Evolutionary conservation across 2,329 filamentous ascomycete genomes (phyloP), one percentile per base, ranked within the genome.

Genomic region (Aureobasidium sp.): DNA sequence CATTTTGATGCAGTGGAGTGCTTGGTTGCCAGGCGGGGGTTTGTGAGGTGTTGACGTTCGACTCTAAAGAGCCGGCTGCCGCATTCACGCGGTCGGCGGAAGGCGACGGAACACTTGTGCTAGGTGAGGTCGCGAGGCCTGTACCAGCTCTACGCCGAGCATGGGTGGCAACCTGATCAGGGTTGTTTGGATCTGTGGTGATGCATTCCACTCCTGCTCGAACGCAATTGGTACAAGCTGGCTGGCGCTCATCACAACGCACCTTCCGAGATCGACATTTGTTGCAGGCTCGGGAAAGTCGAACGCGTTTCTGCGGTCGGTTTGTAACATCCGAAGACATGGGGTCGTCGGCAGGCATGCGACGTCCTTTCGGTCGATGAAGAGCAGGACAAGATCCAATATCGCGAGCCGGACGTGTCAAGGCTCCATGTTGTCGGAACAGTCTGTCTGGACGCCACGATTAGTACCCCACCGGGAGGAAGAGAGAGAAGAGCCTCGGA

Each of bases 271-370:
- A 64, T 29, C 63, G 63, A 61, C 63, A 64, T 41, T 47, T 60
- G 53, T 65, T 63, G 45, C 64, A 66, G 14, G 64, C 61, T 41
- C 64, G 55, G 49, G 64, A 66, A 39, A 66, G 51, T 25, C 64
- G 62, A 31, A 64, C 41, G 39, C 61, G 49, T 39, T 66, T 62
- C 25, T 53, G 25, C 14, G 57, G 29, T 56, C 49, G 49, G 49
- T 41, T 53, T 14, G 49, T 25, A n/a, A 29, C 49, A 22, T 53
- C 49, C 49, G 49, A 39, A 41, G 49, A 41, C 49, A 53, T 53
- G 34, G 5, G 29, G 31, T 14, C 5, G n/a, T n/a, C 17, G 29
- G 6, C 37, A 29, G 1, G 15, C 14, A 6, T n/a, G 27, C 22
- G 27, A 31, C 7, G 14, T 20, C 15, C 11, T 11, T 15, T 49